A percentile compares a stretch with the other conserved stretches of the same genome.
Evolutionary conservation across 306 rosid genomes (phyloP).

Genomic region (Vigna radiata): DNA sequence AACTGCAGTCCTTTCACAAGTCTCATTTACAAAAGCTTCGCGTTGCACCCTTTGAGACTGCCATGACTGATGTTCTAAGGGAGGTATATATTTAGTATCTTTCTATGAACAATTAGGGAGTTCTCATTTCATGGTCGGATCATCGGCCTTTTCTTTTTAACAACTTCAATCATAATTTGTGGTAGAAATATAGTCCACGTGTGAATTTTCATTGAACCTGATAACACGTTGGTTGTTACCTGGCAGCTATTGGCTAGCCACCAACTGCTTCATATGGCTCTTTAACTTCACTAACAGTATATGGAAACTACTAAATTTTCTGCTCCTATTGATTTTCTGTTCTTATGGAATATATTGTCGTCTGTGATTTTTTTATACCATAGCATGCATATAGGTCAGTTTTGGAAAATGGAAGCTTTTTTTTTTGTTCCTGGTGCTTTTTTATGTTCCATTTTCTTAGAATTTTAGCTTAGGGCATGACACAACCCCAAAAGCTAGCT

Average conservation of each 20-base stretch:
- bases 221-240: slow-evolving; percentile 16
- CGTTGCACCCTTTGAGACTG: slow-evolving; percentile 98
- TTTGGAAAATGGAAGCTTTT: slow-evolving; percentile 7
- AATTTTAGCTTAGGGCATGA: not conserved
- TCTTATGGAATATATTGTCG: slow-evolving; percentile 19
- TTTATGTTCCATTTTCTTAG: not conserved
- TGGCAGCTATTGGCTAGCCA: not conserved
- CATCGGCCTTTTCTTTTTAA: not conserved
- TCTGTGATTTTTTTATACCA: not conserved
- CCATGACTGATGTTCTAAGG: slow-evolving; percentile 98
- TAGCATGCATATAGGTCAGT: slow-evolving; percentile 26
- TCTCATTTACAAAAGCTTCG: slow-evolving; percentile 93
- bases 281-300: slow-evolving; percentile 15
- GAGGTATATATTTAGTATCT: slow-evolving; percentile 65
- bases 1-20: slow-evolving; percentile 88
- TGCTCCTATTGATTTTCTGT: slow-evolving; percentile 28
- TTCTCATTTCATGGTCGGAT: slow-evolving; percentile 9
- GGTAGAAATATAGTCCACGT: not conserved
- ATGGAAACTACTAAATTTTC: slow-evolving; percentile 25
- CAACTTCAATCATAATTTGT: not conserved
- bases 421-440: not conserved
- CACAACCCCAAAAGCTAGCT: not conserved
- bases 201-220: slow-evolving; percentile 23
- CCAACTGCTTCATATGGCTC: slow-evolving; percentile 17
- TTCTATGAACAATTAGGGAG: slow-evolving; percentile 15